A percentile compares a stretch with the other conserved stretches of the same genome.
Conservation (phyloP, 176 grass and related monocot species). For the Oryza brachyantha region DNA sequence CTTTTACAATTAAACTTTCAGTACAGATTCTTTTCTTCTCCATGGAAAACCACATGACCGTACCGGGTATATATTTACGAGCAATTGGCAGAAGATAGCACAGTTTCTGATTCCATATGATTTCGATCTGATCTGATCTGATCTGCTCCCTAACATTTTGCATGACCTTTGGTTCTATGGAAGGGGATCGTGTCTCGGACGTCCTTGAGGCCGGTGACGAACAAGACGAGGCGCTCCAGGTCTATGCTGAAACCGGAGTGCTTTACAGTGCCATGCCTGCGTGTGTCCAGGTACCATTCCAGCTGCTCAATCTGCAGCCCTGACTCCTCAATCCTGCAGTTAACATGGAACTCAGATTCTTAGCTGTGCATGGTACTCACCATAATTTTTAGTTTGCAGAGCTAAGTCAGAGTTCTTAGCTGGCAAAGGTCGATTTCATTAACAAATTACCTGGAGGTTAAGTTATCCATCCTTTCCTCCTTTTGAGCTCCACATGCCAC, state of each 20-base stretch:
- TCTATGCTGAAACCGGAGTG: constrained; percentile 61
- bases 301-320: constrained; percentile 37
- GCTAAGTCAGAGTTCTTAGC: too few species aligned
- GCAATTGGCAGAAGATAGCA: background rate
- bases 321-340: constrained; percentile 49
- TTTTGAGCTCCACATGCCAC: constrained; percentile 57
- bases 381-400: too few species aligned
- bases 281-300: constrained; percentile 65
- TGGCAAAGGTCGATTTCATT: too few species aligned
- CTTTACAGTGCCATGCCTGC: constrained; percentile 54
- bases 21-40: background rate
- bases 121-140: too few species aligned
- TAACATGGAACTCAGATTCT: background rate
- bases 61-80: background rate
- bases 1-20: background rate
- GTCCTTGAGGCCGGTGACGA: constrained; percentile 41
- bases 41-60: background rate
- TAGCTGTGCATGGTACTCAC: background rate
- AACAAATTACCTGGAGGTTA: constrained; percentile 47
- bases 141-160: constrained; percentile 32
- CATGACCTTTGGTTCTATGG: constrained; percentile 36
- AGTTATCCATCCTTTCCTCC: constrained; percentile 58
- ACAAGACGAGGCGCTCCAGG: constrained; percentile 45
- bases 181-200: constrained; percentile 42
- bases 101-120: background rate